Percentiles rank a stretch among this genome's conserved stretches.
phyloP scores from a whole-genome alignment of 2,329 filamentous ascomycete species.

The Geosmithia morbida region DNA sequence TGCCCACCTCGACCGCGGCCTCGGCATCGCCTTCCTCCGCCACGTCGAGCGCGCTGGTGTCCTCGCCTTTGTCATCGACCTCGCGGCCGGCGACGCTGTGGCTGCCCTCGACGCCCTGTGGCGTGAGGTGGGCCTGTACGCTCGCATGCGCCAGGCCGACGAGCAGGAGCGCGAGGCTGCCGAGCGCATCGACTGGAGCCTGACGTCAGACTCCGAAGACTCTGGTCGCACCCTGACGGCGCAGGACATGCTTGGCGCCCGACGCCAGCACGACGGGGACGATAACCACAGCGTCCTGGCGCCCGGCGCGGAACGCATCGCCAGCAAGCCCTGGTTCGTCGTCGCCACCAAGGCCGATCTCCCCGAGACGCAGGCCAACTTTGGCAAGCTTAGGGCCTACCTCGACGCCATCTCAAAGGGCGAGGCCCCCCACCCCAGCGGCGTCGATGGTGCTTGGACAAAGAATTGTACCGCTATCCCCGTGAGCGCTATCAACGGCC shows the following conservation, averaged over 20 bases:
- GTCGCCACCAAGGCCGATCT: constrained; percentile 88
- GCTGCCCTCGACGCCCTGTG: constrained; percentile 67
- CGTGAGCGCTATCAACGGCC: constrained; percentile 75
- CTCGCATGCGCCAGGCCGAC: constrained; percentile 59
- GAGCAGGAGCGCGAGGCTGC: constrained; percentile 51
- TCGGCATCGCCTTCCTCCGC: constrained; percentile 82
- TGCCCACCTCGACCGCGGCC: constrained; percentile 79
- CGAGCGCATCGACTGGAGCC: constrained; percentile 39
- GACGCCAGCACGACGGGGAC: no score
- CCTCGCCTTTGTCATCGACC: constrained; percentile 84
- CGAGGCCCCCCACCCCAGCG: constrained; percentile 57
- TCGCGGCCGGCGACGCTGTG: constrained; percentile 67
- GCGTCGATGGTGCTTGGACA: constrained; percentile 40
- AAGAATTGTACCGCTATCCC: constrained; percentile 59
- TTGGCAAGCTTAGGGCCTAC: constrained; percentile 53
- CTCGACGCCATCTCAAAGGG: constrained; percentile 51
- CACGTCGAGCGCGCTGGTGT: constrained; percentile 91
- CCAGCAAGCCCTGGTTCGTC: constrained; percentile 94
- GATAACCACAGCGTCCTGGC: constrained; percentile 1
- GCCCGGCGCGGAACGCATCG: constrained; percentile 47
- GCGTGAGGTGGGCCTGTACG: constrained; percentile 83
- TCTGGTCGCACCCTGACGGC: neutral
- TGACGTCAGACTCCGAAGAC: constrained; percentile 10
- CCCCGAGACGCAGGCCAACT: constrained; percentile 66
- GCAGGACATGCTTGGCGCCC: neutral